Evolutionary conservation across 1,139 yeast genomes (phyloP).

Genomic region (Lodderomyces orthopsilosis): DNA sequence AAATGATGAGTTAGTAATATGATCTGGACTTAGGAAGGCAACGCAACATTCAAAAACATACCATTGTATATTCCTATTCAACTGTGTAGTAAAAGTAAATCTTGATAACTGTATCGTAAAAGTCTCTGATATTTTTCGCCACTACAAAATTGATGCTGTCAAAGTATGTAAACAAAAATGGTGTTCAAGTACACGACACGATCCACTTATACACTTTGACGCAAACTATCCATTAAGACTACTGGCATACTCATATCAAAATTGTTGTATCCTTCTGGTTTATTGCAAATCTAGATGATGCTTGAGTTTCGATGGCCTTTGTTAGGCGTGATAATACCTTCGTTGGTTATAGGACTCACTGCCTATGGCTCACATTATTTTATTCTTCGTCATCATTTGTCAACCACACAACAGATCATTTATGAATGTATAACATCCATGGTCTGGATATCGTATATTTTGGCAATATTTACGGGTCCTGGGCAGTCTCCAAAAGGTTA

Average conservation of each 20-base stretch:
- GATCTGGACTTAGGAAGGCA: background rate
- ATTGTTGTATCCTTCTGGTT: background rate
- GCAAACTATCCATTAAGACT: no score
- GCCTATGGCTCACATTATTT: slow-evolving; percentile 67
- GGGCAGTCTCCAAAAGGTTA: slow-evolving; percentile 53
- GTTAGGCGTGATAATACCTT: slow-evolving; percentile 49
- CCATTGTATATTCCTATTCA: slow-evolving; percentile 4
- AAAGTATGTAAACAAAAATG: background rate
- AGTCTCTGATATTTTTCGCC: slow-evolving; percentile 8
- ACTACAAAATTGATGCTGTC: slow-evolving; percentile 3
- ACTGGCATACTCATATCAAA: no score
- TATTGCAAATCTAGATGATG: slow-evolving; percentile 19
- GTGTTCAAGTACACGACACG: slow-evolving; percentile 1
- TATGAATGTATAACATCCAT: slow-evolving; percentile 50
- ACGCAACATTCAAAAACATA: slow-evolving; percentile 1
- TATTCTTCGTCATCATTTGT: slow-evolving; percentile 47
- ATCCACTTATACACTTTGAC: background rate
- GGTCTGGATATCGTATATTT: slow-evolving; percentile 70
- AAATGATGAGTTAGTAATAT: slow-evolving; percentile 1
- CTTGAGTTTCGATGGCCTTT: slow-evolving; percentile 53
- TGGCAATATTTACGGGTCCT: slow-evolving; percentile 57
- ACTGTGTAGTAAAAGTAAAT: background rate
- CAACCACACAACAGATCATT: slow-evolving; percentile 38
- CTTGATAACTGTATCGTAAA: no score
- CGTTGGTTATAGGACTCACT: slow-evolving; percentile 52